Base-by-base conservation (phyloP, 208 protist species). In the Acanthamoeba culbertsoni region DNA sequence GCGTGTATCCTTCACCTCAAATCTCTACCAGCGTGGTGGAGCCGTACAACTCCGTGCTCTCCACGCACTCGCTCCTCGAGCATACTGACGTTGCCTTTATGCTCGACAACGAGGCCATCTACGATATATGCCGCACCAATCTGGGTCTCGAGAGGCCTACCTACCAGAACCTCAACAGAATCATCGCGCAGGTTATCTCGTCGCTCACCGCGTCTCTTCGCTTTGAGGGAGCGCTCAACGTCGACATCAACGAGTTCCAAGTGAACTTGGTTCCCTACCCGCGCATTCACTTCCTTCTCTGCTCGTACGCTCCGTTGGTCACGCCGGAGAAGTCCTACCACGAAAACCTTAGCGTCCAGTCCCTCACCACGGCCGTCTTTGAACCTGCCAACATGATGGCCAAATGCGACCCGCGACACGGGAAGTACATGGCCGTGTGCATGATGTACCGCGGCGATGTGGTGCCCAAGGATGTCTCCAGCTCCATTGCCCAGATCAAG, bases 391-490 rank as follows among this genome's bases (percentile, higher is more conserved):
- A 96, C 93, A 98, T 98, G 97, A 98, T 99, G 97, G 97, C 97
- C 90, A 99, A 98, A 95, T 99, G 98, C 94, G 98, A 99, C 95
- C 98, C 98, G 82, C 95, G 97, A 79, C 89, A 93, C 89, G 89
- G 99, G 86, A 99, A 99, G 96, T 99, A 99, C 96, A 99, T 99
- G 98, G 97, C 98, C 65, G 98, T 98, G 95, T 99, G 98, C 96
- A 93, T 99, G 91, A 98, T 99, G 97, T 99, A 99, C 97, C 98
- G 98, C 94, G 98, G 99, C 94, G 98, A 99, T 94, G 98, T 99
- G 71, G 98, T 99, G 63, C 98, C 98, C 68, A 99, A 99, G 97
- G 99, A 99, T 93, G 98, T 99, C 42, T 98, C 98, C 94, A 97
- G 97, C 79, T 96, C 98, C 45, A 97, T 99, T 48, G 95, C 96